phyloP scores from a whole-genome alignment of 2,329 filamentous ascomycete species.

The Cytospora schulzeri region DNA sequence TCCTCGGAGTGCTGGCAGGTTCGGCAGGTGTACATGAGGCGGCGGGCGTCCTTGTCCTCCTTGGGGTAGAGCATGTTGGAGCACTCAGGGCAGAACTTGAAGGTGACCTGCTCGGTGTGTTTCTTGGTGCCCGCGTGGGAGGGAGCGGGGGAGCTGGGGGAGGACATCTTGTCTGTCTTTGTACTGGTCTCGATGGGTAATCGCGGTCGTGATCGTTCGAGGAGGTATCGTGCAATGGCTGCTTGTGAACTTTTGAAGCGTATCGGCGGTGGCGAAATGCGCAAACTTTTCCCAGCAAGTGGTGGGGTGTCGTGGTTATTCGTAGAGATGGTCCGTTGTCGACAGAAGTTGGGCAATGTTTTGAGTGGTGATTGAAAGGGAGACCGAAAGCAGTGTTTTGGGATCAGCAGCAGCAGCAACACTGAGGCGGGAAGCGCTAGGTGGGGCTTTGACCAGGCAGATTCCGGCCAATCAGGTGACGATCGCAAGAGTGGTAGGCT shows the following conservation, averaged over 20 bases:
- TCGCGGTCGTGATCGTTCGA: slow-evolving; percentile 5
- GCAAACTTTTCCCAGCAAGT: neutral
- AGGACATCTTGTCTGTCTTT: slow-evolving; percentile 50
- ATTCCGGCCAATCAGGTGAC: slow-evolving; percentile 17
- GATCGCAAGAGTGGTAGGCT: slow-evolving; percentile 19
- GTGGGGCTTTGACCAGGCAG: neutral
- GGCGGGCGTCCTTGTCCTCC: slow-evolving; percentile 82
- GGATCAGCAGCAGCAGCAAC: too few relatives aligned
- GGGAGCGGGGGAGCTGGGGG: slow-evolving; percentile 54
- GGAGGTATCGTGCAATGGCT: neutral
- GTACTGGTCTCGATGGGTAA: slow-evolving; percentile 15
- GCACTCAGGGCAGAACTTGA: slow-evolving; percentile 98
- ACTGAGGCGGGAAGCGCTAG: neutral
- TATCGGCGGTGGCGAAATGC: neutral
- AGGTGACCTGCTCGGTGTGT: slow-evolving; percentile 81
- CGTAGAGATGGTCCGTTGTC: neutral
- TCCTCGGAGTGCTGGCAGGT: slow-evolving; percentile 91
- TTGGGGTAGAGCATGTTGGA: slow-evolving; percentile 98
- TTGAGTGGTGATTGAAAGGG: neutral
- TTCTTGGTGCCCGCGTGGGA: slow-evolving; percentile 46
- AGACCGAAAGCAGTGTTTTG: slow-evolving; percentile 2
- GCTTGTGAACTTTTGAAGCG: neutral
- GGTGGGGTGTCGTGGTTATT: neutral
- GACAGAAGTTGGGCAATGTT: neutral
- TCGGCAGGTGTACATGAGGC: slow-evolving; percentile 92